These are phyloP conservation scores for Boletus eberwhitei DNA, from an alignment of 768 basidiomycete genomes.

Conservation along the genomic window DNA sequence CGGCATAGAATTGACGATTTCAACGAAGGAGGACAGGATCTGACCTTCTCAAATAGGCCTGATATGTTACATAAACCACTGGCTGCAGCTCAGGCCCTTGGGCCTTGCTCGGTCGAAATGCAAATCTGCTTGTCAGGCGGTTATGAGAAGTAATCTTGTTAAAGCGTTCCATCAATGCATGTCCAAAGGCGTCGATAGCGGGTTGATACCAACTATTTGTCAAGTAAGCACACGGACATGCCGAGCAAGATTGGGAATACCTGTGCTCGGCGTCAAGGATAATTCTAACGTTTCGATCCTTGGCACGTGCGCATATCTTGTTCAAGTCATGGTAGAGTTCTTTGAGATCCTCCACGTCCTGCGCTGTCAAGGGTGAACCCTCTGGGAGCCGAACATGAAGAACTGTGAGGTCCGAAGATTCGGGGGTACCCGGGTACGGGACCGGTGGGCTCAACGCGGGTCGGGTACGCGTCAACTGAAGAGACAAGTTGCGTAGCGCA, in stretches of 20 bases:
- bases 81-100: slow-evolving; percentile 48
- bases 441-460: slow-evolving; percentile 33
- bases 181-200: slow-evolving; percentile 77
- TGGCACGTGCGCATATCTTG: slow-evolving; percentile 62
- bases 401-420: slow-evolving; percentile 54
- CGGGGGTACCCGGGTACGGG: slow-evolving; percentile 69
- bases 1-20: neutral
- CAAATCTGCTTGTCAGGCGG: neutral
- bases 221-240: slow-evolving; percentile 4
- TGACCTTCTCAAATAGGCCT: slow-evolving; percentile 80
- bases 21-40: slow-evolving; percentile 1
- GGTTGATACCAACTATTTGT: slow-evolving; percentile 59
- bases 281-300: slow-evolving; percentile 60
- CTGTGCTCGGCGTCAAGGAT: slow-evolving; percentile 86
- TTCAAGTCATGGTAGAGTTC: slow-evolving; percentile 61
- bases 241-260: slow-evolving; percentile 25
- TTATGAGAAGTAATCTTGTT: slow-evolving; percentile 44
- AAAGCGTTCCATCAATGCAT: slow-evolving; percentile 73
- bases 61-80: slow-evolving; percentile 81
- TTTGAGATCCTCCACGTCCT: slow-evolving; percentile 59
- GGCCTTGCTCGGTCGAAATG: neutral
- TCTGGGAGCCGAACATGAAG: slow-evolving; percentile 30
- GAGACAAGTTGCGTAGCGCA: slow-evolving; percentile 60
- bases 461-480: slow-evolving; percentile 48
- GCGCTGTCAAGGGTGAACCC: slow-evolving; percentile 37